Conservation (phyloP, 1,139 yeast species). For the Candida pseudoviswanathii region DNA sequence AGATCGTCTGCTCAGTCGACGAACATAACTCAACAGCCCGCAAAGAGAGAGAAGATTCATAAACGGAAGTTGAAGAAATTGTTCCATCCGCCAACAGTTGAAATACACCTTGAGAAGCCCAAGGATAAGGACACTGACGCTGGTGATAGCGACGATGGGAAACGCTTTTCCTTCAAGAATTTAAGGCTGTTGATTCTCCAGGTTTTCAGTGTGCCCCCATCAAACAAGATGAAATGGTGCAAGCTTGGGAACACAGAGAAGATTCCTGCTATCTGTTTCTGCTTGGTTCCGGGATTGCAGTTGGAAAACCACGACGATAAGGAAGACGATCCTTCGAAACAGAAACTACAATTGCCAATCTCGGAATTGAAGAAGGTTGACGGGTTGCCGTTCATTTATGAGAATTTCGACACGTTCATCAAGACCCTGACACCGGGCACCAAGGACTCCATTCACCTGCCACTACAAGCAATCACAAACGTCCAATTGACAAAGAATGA, state of each 20-base stretch:
- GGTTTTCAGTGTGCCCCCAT: conserved; percentile 39
- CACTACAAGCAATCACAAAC: conserved; percentile 55
- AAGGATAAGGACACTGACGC: conserved; percentile 13
- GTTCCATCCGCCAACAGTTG: conserved; percentile 30
- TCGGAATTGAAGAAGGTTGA: conserved; percentile 13
- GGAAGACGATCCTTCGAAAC: neutral
- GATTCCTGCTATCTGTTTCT: conserved; percentile 53
- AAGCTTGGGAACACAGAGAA: conserved; percentile 25
- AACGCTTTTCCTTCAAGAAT: conserved; percentile 37
- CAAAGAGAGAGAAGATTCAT: conserved; percentile 27
- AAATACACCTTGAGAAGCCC: conserved; percentile 13
- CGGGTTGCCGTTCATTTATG: conserved; percentile 38
- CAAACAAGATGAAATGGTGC: conserved; percentile 33
- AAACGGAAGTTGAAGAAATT: conserved; percentile 39
- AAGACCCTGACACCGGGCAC: conserved; percentile 65
- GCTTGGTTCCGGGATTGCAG: conserved; percentile 70
- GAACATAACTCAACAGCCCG: conserved; percentile 13
- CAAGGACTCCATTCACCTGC: conserved; percentile 55
- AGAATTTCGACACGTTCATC: conserved; percentile 41
- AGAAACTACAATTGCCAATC: conserved; percentile 11
- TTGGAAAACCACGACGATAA: conserved; percentile 35
- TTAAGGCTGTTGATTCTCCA: conserved; percentile 56
- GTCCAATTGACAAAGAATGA: conserved; percentile 60
- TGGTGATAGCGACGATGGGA: conserved; percentile 10
- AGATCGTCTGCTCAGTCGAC: conserved; percentile 39